Base-by-base conservation (phyloP, 2,329 filamentous ascomycete species). In the Aspergillus ruber region DNA sequence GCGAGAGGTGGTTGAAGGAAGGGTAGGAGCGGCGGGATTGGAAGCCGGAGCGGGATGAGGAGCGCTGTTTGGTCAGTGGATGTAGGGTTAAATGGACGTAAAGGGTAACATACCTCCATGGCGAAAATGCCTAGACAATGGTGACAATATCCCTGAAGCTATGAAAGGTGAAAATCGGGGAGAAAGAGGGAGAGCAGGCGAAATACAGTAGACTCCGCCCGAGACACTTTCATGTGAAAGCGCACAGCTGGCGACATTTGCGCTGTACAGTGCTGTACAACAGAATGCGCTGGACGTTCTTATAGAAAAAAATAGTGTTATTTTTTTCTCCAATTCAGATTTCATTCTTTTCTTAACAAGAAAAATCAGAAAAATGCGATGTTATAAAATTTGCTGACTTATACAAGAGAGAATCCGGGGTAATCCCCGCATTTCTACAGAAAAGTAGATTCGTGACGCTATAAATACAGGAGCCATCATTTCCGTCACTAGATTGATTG, bases 1-100 rank as follows among this genome's bases (percentile, higher is more conserved):
- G 72, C 39, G 80, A 81, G 51, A 83, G 73, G 57, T 81, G 75
- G 56, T 77, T 69, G 45, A 84, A 72, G 51, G 80, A 80, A 43
- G 78, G 78, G 56, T 80, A 78, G 43, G 79, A 82, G 48, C 80
- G 79, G 43, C 76, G 74, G 39, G 67, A 69, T 27, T 61, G 63
- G 53, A 69, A 69, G 46, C 59, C 57, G 45, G 55, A 51, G 27
- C 56, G 55, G 20, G 60, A 61, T 32, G 51, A 48, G 32, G 56
- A 57, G 35, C 52, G 54, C 59, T 65, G 52, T 20, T 6, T 39
- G 36, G 33, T 39, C 18, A 39, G 36, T 39, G 4, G 15, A 18
- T 18, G 10, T 39, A 12, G 7, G 36, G 33, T 18, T 18, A 39
- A 8, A 20, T 18, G 36, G 5, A 9, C 8, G 17, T 6, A 12